Conservation (phyloP, 192 early-diverging fungal species). For the Umbelopsis ramanniana region DNA sequence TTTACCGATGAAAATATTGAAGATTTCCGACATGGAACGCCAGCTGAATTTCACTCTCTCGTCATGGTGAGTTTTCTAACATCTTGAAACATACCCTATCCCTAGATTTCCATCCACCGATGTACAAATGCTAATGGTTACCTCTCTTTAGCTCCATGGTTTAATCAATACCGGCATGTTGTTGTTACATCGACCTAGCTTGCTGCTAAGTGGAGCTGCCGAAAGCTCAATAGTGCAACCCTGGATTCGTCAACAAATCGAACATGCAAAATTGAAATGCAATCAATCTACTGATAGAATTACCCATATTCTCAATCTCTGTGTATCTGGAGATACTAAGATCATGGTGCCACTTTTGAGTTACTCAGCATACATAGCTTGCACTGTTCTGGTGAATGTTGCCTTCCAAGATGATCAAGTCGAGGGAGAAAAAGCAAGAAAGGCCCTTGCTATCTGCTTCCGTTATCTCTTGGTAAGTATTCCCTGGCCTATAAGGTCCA, state of each 20-base stretch:
- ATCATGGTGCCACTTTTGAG: conserved; percentile 16
- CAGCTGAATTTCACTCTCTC: conserved; percentile 12
- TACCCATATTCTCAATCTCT: conserved; percentile 1
- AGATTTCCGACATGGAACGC: conserved; percentile 2
- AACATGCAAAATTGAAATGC: background rate
- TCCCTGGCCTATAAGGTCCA: background rate
- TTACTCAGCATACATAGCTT: background rate
- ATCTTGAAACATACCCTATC: background rate
- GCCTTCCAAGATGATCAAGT: background rate
- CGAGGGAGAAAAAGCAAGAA: background rate
- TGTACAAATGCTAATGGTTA: background rate
- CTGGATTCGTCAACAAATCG: conserved; percentile 1
- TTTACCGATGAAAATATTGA: conserved; percentile 10
- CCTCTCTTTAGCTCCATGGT: background rate
- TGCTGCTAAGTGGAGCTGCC: background rate
- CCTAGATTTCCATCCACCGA: too few species aligned
- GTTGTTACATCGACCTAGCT: conserved; percentile 8
- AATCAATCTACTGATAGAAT: background rate
- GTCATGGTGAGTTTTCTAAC: background rate
- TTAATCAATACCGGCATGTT: background rate
- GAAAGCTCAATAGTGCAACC: background rate
- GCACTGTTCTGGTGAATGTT: conserved; percentile 11
- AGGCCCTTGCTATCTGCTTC: background rate
- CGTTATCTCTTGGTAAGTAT: conserved; percentile 16
- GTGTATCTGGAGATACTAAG: background rate